A percentile compares a stretch with the other conserved stretches of the same genome.
phyloP scores from a whole-genome alignment of 352 stramenopile species.

The Pythium guiyangense region DNA sequence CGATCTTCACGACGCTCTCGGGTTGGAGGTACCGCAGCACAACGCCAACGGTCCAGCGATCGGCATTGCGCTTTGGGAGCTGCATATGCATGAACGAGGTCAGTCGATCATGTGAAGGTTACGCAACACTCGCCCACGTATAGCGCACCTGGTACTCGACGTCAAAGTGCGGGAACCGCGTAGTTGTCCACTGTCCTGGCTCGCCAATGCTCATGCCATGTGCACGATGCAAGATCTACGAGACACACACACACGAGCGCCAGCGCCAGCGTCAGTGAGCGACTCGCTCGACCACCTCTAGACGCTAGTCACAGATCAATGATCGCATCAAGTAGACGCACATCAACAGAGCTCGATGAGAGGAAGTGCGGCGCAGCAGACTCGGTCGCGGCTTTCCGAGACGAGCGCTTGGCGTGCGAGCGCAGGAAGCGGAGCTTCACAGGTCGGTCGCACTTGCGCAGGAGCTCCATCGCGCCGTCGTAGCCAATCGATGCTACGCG shows the following conservation, averaged over 20 bases:
- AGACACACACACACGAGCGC: constrained; percentile 7
- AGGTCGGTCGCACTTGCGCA: constrained; percentile 49
- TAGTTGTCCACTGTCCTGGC: constrained; percentile 54
- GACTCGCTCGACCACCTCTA: too few species aligned
- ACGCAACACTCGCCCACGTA: neutral
- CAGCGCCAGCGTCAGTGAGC: neutral
- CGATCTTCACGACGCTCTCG: constrained; percentile 61
- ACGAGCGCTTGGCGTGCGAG: constrained; percentile 8
- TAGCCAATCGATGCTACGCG: constrained; percentile 54
- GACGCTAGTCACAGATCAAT: too few species aligned
- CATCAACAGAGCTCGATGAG: constrained; percentile 35
- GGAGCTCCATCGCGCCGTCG: constrained; percentile 40
- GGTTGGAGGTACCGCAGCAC: constrained; percentile 55
- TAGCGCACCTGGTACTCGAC: constrained; percentile 64
- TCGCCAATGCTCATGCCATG: constrained; percentile 62
- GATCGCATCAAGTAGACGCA: constrained; percentile 10
- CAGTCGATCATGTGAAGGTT: neutral
- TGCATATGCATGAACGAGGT: too few species aligned
- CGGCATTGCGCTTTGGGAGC: constrained; percentile 61
- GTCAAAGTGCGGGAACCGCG: constrained; percentile 52
- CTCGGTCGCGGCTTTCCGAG: constrained; percentile 5
- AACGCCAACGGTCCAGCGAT: constrained; percentile 69
- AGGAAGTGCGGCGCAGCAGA: constrained; percentile 8
- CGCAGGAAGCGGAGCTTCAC: constrained; percentile 66
- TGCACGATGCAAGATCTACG: constrained; percentile 61